These are phyloP conservation scores for Exophiala sp. DNA, from an alignment of 2,329 filamentous ascomycete genomes.

Conservation along the genomic window DNA sequence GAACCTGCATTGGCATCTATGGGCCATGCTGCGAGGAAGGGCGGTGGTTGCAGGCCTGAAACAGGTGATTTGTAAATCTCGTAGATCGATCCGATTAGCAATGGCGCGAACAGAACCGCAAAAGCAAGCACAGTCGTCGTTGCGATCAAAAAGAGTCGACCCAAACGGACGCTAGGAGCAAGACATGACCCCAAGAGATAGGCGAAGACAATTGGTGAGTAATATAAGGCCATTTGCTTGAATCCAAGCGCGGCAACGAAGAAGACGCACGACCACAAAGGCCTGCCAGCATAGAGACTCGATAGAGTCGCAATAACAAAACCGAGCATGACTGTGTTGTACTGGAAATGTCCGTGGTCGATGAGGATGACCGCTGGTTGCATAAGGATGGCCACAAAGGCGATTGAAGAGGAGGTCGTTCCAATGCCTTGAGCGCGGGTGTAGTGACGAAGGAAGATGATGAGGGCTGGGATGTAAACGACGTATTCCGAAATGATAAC, in stretches of 20 bases:
- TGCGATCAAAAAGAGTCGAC: slow-evolving; percentile 68
- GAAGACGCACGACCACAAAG: slow-evolving; percentile 84
- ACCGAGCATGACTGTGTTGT: slow-evolving; percentile 97
- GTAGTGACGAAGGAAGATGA: slow-evolving; percentile 79
- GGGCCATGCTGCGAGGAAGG: slow-evolving; percentile 57
- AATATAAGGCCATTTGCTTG: slow-evolving; percentile 99
- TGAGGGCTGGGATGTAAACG: slow-evolving; percentile 74
- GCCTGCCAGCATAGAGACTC: slow-evolving; percentile 76
- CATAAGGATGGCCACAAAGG: slow-evolving; percentile 83
- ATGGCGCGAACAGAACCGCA: slow-evolving; percentile 65
- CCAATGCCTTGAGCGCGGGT: slow-evolving; percentile 70
- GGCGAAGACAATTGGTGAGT: slow-evolving; percentile 85
- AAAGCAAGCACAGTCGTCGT: slow-evolving; percentile 68
- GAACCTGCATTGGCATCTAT: slow-evolving; percentile 58
- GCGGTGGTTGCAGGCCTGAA: slow-evolving; percentile 52
- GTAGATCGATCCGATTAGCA: slow-evolving; percentile 66
- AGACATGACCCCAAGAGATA: slow-evolving; percentile 83
- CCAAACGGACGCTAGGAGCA: slow-evolving; percentile 62
- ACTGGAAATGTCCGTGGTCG: slow-evolving; percentile 95
- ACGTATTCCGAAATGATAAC: slow-evolving; percentile 89
- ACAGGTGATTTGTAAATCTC: slow-evolving; percentile 61
- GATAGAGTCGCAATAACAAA: slow-evolving; percentile 81
- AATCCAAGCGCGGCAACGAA: slow-evolving; percentile 93
- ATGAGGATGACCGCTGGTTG: slow-evolving; percentile 86
- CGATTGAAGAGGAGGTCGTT: slow-evolving; percentile 75